Base-by-base conservation (phyloP, 1,284 basidiomycete genomes). In the Peniophora sp. region DNA sequence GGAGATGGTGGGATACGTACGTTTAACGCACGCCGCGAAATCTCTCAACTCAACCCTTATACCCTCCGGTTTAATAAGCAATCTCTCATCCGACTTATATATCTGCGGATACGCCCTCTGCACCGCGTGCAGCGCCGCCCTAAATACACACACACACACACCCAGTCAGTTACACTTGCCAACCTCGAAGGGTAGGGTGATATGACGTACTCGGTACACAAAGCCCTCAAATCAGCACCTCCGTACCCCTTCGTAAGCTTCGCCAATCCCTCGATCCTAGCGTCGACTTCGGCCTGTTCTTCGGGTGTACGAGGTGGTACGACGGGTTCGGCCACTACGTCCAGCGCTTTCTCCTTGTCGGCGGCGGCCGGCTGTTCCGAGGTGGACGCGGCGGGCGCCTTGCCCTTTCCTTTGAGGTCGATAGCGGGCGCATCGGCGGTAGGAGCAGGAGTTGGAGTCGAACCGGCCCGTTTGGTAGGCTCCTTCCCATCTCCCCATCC, bases 11-110 rank as follows among this genome's bases (percentile, higher is more conserved):
- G 48, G 49, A 53, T 14, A 74, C 83, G 54, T 61, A 96, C 94
- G 95, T 70, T 97, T 95, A 56, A 97, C 85, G 1, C 95, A 92
- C 62, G 97, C 89, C 92, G 97, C 95, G 63, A 99, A 99, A 67
- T 99, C 97, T 50, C 92, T 81, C 38, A 97, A 77, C 47, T 89
- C 84, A 9, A 98, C 85, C 38, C 78, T 77, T 56, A 99, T 97
- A 1, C 86, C 85, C 58, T 91, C 86, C 1, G 95, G 91, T 54
- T 94, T 81, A 47, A 99, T 75, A 43, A 94, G 63, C 11, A 99
- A 69, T 5, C 97, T 77, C 56, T 99, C 93, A 25, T 78, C 83
- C 2, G 92, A 89, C 69, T 92, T 88, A 75, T 99, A 99, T 50
- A 99, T 97, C 65, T 99, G 97, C 0, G 97, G 97, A 65, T 99